These are phyloP conservation scores for Suhomyces taliae DNA, from an alignment of 1,139 yeast species.

Conservation along the genomic window DNA sequence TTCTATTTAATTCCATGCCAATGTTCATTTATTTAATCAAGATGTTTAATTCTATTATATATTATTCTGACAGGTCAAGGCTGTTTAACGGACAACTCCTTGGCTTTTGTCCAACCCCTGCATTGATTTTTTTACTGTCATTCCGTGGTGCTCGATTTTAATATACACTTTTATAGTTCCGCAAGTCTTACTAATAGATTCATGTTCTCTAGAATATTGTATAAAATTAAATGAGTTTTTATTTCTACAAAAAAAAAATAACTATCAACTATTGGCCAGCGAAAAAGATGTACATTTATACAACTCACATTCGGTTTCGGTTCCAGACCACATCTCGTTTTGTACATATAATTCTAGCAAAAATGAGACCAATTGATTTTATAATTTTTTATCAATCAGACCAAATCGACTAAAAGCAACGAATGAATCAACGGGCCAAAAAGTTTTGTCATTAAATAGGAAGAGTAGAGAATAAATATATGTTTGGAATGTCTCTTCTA, in stretches of 20 bases:
- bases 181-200: background rate
- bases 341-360: background rate
- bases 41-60: slow-evolving; percentile 1
- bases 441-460: too few species aligned
- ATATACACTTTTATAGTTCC: background rate
- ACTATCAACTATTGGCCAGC: background rate
- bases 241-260: background rate
- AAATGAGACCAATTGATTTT: too few species aligned
- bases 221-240: background rate
- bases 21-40: background rate
- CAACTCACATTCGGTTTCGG: background rate
- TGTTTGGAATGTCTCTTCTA: background rate
- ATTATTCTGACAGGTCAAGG: background rate
- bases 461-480: too few species aligned
- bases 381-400: too few species aligned
- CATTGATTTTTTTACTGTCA: background rate
- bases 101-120: background rate
- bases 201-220: background rate
- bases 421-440: too few species aligned
- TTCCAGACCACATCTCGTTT: background rate
- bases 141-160: background rate
- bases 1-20: background rate
- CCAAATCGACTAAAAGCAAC: too few species aligned
- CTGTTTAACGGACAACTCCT: slow-evolving; percentile 1
- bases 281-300: too few species aligned